Base-by-base conservation (phyloP, 129 eudicot species). In the Artemisia annua region DNA sequence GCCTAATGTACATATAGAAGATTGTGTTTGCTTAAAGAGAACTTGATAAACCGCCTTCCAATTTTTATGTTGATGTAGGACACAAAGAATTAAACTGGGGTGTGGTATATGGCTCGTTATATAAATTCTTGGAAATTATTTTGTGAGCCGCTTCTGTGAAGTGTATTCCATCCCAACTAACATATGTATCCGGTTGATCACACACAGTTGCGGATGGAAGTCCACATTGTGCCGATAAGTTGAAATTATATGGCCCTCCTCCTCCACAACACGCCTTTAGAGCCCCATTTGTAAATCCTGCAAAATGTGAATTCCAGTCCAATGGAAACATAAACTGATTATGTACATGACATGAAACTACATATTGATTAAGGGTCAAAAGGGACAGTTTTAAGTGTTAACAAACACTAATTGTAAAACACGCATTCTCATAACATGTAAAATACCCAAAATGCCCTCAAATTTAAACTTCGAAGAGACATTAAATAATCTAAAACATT, bases 221-320 rank as follows among this genome's bases (percentile, higher is more conserved):
- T 3, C 87, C 90, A 54, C 90, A 85, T 35, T 0, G 7, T 19
- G 32, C 67, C 0, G 51, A 55, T 1, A 22, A 1, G 66, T 86
- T 80, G 60, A 11, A 60, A 44, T 83, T 75, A 73, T 80, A 86
- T 0, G 54, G 74, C 5, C 87, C 91, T 3, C 67, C 73, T 24
- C 65, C 91, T 52, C 84, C 80, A 51, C 91, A 86, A 39, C 91
- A 86, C 16, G 87, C 83, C 39, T 28, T 53, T 1, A 80, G 49
- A 69, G 60, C 71, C 14, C 72, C 82, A 11, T 15, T 12, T 1
- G 68, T 18, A 35, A 86, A 86, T 70, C 87, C 91, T 86, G 61
- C 65, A 60, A 60, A 60, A 11, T 18, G n/a, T 30, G 35, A 30
- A 30, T 30, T 30, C 35, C 35, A 30, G 35, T 30, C 35, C 6